These are phyloP conservation scores for Helianthus tuberosus DNA, from an alignment of 129 eudicot genomes.

Conservation along the genomic window DNA sequence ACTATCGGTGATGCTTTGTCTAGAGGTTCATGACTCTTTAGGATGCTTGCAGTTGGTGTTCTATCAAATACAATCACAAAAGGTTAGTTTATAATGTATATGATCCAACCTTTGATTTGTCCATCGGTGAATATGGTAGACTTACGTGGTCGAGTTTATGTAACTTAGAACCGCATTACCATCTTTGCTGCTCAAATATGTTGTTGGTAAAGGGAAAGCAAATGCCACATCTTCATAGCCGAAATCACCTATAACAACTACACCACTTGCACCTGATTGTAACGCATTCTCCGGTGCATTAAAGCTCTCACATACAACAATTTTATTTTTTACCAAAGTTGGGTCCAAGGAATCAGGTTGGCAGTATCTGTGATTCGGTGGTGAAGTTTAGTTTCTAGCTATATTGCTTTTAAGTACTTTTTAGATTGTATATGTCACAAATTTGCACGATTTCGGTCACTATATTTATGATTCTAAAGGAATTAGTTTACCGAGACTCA, in stretches of 20 bases:
- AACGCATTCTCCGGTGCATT: slow-evolving; percentile 15
- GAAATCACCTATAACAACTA: slow-evolving; percentile 27
- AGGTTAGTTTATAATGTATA: neutral
- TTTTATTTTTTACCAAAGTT: slow-evolving; percentile 27
- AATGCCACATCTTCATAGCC: slow-evolving; percentile 29
- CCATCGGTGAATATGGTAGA: neutral
- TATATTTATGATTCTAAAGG: neutral
- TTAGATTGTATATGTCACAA: too few species aligned
- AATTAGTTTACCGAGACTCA: slow-evolving; percentile 19
- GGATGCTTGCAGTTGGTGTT: slow-evolving; percentile 41
- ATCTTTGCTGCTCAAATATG: slow-evolving; percentile 38
- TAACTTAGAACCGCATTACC: slow-evolving; percentile 34
- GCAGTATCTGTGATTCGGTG: slow-evolving; percentile 27
- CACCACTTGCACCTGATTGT: slow-evolving; percentile 31
- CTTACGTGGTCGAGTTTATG: slow-evolving; percentile 41
- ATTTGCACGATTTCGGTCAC: too few species aligned
- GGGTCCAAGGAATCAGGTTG: slow-evolving; percentile 30
- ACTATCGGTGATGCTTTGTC: slow-evolving; percentile 57
- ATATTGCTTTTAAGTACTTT: neutral
- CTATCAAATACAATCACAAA: slow-evolving; percentile 16
- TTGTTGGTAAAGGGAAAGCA: slow-evolving; percentile 30
- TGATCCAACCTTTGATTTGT: too few species aligned
- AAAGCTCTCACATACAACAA: slow-evolving; percentile 31
- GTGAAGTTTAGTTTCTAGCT: too few species aligned
- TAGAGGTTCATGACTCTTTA: slow-evolving; percentile 37